Evolutionary conservation across 1,139 yeast genomes (phyloP).

Genomic region (Geotrichum siamense): DNA sequence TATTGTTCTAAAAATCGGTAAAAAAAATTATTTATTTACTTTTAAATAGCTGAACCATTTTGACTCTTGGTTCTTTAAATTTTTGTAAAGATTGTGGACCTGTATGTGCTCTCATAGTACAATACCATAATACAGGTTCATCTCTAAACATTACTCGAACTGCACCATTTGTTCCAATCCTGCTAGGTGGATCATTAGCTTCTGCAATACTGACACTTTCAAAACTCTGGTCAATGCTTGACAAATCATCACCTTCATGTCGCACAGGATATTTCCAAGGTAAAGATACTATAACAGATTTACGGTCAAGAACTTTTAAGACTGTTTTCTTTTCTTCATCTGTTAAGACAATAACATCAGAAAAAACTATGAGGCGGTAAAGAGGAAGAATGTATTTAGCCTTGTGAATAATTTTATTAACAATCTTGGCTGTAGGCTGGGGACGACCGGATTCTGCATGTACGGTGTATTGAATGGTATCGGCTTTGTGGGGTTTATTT

Average conservation of each 20-base stretch:
- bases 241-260: neutral
- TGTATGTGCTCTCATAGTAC: slow-evolving; percentile 10
- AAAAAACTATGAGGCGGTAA: slow-evolving; percentile 15
- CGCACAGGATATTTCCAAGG: slow-evolving; percentile 17
- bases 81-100: neutral
- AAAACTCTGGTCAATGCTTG: neutral
- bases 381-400: slow-evolving; percentile 10
- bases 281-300: slow-evolving; percentile 10
- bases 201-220: slow-evolving; percentile 5
- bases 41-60: slow-evolving; percentile 2
- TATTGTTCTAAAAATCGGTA: too few species aligned
- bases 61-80: slow-evolving; percentile 1
- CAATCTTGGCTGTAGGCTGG: slow-evolving; percentile 17
- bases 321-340: slow-evolving; percentile 18
- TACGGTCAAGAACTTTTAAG: slow-evolving; percentile 9
- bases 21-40: neutral
- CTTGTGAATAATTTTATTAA: slow-evolving; percentile 8
- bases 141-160: slow-evolving; percentile 14
- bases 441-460: slow-evolving; percentile 1
- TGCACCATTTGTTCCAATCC: slow-evolving; percentile 2
- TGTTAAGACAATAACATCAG: slow-evolving; percentile 14
- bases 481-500: slow-evolving; percentile 9
- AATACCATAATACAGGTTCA: slow-evolving; percentile 15
- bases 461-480: slow-evolving; percentile 14
- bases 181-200: slow-evolving; percentile 5